Base-by-base conservation (phyloP, 495 filamentous ascomycete genomes). In the Trichoderma gamsii region DNA sequence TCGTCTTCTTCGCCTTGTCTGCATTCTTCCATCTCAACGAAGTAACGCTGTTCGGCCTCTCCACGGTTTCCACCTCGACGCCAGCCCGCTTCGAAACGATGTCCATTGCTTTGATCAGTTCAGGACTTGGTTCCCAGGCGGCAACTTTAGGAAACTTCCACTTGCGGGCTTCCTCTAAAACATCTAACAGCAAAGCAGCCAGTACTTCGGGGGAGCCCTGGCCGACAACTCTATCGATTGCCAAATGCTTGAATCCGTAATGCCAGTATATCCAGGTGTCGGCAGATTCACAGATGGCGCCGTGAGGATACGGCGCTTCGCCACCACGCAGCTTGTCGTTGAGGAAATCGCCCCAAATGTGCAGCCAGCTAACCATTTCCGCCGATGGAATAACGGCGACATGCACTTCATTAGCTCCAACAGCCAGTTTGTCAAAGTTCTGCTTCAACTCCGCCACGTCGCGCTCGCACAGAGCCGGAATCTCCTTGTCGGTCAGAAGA, bases 221-320 rank as follows among this genome's bases (percentile, higher is more conserved):
- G 43, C 43, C 43, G 12, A 16, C 43, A 23, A 69, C 16, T 15
- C 73, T 68, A 63, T 71, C 69, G 18, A 73, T 63, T 11, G 27
- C 68, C 2, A 74, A 52, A 18, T 68, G 67, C 4, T 69, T 15
- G 4, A 71, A 63, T 21, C 72, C 69, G 35, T 70, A 64, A 63
- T 41, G 70, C 73, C 73, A 74, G 66, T 69, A 74, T 51, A 70
- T 0, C 73, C 73, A 74, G 2, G 71, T 51, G n/a, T 61, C 71
- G 1, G 69, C 68, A 43, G 51, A 64, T 11, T 71, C 68, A 67
- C 73, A 72, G 66, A 74, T 64, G 18, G 66, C 70, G 13, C 73
- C 73, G 35, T 69, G 70, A 2, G 27, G 12, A n/a, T 70, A 41
- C 0, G 69, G 66, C 16, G 32, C 38, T n/a, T 67, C 49, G n/a